Evolutionary conservation across 2,329 filamentous ascomycete species (phyloP).

Genomic region (Pseudogymnoascus sp.): DNA sequence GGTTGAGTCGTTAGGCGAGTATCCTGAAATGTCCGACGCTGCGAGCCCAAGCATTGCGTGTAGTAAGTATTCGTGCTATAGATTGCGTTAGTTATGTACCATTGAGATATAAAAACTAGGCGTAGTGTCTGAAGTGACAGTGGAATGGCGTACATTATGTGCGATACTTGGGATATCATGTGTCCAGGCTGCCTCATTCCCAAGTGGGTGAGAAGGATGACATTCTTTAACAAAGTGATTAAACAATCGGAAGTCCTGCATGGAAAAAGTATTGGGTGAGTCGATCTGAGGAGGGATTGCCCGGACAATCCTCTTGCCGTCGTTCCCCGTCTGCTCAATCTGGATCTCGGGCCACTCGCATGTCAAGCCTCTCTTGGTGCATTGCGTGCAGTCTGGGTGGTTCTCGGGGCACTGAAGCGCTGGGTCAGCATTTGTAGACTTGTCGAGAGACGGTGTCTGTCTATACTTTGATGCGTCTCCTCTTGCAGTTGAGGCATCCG

Average conservation of each 20-base stretch:
- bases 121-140: background rate
- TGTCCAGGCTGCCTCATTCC: constrained; percentile 58
- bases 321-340: no score
- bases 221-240: constrained; percentile 56
- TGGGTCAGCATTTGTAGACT: no score
- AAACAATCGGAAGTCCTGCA: constrained; percentile 54
- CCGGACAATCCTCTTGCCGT: no score
- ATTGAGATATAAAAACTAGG: background rate
- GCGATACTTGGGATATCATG: constrained; percentile 60
- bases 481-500: no score
- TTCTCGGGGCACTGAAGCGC: no score
- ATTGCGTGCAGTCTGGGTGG: no score
- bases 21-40: constrained; percentile 44
- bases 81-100: background rate
- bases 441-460: no score
- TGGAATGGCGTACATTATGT: constrained; percentile 43
- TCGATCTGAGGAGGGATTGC: no score
- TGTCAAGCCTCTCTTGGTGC: no score
- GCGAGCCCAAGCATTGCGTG: constrained; percentile 61
- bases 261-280: no score
- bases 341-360: no score
- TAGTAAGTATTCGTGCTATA: constrained; percentile 57
- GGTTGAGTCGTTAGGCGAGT: background rate
- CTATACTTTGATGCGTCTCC: no score
- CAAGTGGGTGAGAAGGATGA: constrained; percentile 56